A percentile compares a stretch with the other conserved stretches of the same genome.
Conservation (phyloP, 331 rosid genomes). For the Malus hybrid region DNA sequence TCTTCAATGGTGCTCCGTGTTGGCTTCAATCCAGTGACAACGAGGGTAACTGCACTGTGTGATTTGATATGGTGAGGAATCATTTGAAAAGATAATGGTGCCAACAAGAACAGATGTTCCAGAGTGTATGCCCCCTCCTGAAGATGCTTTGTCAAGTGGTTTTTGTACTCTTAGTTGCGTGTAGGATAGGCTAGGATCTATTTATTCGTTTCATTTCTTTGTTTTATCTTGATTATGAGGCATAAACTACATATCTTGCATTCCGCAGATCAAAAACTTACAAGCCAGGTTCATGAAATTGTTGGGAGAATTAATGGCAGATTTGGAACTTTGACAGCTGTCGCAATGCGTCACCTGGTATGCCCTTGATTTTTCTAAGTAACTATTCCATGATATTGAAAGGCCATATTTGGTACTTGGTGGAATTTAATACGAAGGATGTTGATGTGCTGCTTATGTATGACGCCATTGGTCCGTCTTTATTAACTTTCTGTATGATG, state of each 20-base stretch:
- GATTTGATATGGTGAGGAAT: neutral
- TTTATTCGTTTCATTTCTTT: neutral
- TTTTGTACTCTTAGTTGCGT: neutral
- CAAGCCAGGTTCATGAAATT: conserved; percentile 92
- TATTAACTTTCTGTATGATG: too few relatives aligned
- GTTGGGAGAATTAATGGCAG: conserved; percentile 90
- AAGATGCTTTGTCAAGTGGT: neutral
- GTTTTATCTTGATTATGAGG: conserved; percentile 3
- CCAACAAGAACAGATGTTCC: conserved; percentile 72
- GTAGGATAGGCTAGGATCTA: too few relatives aligned
- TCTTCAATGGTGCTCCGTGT: neutral
- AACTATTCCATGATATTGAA: neutral
- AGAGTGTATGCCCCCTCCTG: conserved; percentile 56
- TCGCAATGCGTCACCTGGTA: conserved; percentile 92
- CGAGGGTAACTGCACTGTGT: neutral
- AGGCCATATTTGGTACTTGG: neutral
- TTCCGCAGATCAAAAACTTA: conserved; percentile 77
- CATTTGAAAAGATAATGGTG: neutral
- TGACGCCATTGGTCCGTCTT: neutral
- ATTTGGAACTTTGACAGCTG: conserved; percentile 66
- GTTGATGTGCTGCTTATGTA: neutral
- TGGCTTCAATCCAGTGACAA: neutral
- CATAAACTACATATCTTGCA: conserved; percentile 15
- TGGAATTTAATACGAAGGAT: neutral
- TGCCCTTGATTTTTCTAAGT: conserved; percentile 11